phyloP scores from a whole-genome alignment of 306 rosid species.

The Cicer pinnatifidum region DNA sequence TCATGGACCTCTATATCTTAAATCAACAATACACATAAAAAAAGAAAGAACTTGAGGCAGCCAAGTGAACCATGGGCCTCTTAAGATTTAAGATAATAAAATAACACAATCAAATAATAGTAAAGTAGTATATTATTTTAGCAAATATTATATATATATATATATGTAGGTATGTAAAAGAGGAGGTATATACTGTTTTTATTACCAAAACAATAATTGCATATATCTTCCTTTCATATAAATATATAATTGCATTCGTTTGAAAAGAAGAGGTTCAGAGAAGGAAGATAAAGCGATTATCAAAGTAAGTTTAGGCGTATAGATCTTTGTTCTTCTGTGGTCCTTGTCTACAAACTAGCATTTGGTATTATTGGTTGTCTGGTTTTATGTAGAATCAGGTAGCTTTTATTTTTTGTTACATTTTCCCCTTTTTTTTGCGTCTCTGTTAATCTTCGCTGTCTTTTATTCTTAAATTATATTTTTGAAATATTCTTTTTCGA shows the following conservation, averaged over 20 bases:
- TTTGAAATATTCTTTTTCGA: constrained; percentile 33
- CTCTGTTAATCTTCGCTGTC: constrained; percentile 5
- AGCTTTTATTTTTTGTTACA: constrained; percentile 5
- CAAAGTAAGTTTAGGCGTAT: not conserved
- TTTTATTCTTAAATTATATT: constrained; percentile 16
- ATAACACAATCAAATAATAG: too few species aligned
- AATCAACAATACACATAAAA: too few species aligned
- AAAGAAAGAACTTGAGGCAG: too few species aligned
- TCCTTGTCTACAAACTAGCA: not conserved
- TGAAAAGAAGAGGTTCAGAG: constrained; percentile 14
- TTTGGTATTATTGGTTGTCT: constrained; percentile 17
- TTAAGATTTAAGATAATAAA: too few species aligned
- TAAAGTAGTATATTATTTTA: too few species aligned
- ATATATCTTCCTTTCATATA: not conserved
- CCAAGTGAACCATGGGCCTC: too few species aligned
- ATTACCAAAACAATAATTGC: too few species aligned
- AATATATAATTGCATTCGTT: not conserved
- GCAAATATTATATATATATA: too few species aligned
- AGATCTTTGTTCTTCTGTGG: not conserved
- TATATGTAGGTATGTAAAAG: too few species aligned
- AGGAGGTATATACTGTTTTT: too few species aligned
- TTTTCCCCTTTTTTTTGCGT: not conserved
- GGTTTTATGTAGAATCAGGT: constrained; percentile 1
- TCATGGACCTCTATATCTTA: too few species aligned
- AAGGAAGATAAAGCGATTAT: not conserved